Percentiles rank a stretch among this genome's conserved stretches.
These are phyloP conservation scores for Ogataea siamensis DNA, from an alignment of 805 yeast species.

Conservation along the genomic window DNA sequence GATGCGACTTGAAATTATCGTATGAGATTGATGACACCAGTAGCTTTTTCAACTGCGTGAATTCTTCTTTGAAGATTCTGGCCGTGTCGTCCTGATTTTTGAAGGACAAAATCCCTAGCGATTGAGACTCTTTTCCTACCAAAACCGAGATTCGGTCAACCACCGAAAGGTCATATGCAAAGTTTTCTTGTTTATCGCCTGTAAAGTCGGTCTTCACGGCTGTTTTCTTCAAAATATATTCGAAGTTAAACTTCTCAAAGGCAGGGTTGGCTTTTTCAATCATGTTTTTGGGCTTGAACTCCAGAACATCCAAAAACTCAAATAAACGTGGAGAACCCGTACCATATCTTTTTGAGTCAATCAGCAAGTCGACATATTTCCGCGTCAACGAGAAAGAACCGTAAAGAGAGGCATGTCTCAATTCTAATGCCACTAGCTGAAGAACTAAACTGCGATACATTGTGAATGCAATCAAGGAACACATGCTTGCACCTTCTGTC, in stretches of 20 bases:
- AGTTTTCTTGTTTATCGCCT: conserved; percentile 14
- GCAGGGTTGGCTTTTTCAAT: conserved; percentile 40
- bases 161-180: conserved; percentile 43
- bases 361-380: conserved; percentile 51
- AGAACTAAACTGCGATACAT: conserved; percentile 58
- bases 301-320: conserved; percentile 68
- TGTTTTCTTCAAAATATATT: conserved; percentile 42
- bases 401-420: conserved; percentile 52
- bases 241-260: conserved; percentile 39
- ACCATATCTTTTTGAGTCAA: conserved; percentile 47
- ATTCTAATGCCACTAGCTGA: conserved; percentile 67
- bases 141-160: conserved; percentile 33
- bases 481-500: conserved; percentile 39
- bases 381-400: conserved; percentile 52
- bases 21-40: conserved; percentile 46
- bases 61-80: conserved; percentile 23
- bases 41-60: conserved; percentile 34
- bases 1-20: conserved; percentile 48
- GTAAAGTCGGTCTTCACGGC: conserved; percentile 28
- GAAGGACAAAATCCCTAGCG: conserved; percentile 27
- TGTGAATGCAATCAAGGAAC: conserved; percentile 60
- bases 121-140: conserved; percentile 27
- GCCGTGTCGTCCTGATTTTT: conserved; percentile 17
- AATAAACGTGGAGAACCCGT: conserved; percentile 66
- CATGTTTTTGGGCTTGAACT: conserved; percentile 48